Percentiles rank a stretch among this genome's conserved stretches.
Conservation (phyloP, 1,284 basidiomycete species). For the Neonothopanus nambi region DNA sequence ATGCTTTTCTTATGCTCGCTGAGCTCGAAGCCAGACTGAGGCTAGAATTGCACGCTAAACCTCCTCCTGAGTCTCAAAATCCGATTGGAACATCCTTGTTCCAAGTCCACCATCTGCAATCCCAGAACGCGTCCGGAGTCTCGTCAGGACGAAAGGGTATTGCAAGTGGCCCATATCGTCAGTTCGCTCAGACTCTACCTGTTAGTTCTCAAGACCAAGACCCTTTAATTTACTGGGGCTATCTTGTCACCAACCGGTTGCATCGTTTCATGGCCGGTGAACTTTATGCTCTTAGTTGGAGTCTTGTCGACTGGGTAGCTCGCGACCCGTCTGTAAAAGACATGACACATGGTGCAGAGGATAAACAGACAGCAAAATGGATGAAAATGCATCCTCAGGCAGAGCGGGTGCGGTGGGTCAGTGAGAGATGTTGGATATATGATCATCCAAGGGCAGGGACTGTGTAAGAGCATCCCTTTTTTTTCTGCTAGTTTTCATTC, state of each 20-base stretch:
- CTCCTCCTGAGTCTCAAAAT: slow-evolving; percentile 13
- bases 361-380: slow-evolving; percentile 96
- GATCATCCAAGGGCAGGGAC: slow-evolving; percentile 94
- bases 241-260: slow-evolving; percentile 88
- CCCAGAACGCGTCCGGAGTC: slow-evolving; percentile 6
- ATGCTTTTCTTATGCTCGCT: slow-evolving; percentile 91
- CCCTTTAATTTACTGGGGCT: slow-evolving; percentile 91
- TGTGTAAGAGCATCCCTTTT: slow-evolving; percentile 56
- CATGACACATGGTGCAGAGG: slow-evolving; percentile 85
- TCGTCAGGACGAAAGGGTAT: slow-evolving; percentile 10
- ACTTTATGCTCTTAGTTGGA: slow-evolving; percentile 89
- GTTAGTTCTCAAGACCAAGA: slow-evolving; percentile 38
- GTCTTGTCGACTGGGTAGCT: slow-evolving; percentile 88
- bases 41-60: slow-evolving; percentile 60
- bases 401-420: slow-evolving; percentile 81
- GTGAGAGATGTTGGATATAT: slow-evolving; percentile 97
- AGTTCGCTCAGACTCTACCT: neutral
- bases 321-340: slow-evolving; percentile 69
- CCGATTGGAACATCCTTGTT: slow-evolving; percentile 5
- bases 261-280: slow-evolving; percentile 97
- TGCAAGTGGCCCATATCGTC: slow-evolving; percentile 8
- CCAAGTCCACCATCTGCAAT: neutral
- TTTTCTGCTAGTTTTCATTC: neutral
- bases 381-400: slow-evolving; percentile 87
- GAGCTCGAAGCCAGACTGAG: slow-evolving; percentile 88